Conservation (phyloP, 495 filamentous ascomycete species). For the Bombardia bombarda region DNA sequence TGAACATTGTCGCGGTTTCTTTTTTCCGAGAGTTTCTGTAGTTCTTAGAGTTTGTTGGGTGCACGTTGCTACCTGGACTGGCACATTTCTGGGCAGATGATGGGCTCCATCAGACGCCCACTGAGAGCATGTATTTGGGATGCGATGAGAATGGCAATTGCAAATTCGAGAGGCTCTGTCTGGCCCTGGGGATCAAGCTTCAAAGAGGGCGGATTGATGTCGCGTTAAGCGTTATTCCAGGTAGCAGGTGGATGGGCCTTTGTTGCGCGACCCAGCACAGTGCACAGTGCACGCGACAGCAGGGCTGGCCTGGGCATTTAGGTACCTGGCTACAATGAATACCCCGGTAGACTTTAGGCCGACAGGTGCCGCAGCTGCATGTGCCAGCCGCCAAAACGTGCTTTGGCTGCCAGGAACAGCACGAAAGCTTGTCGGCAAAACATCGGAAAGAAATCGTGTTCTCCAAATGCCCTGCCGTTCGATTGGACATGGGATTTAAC, state of each 20-base stretch:
- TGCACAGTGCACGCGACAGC: not conserved
- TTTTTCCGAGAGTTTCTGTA: no score
- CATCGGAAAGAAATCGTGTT: constrained; percentile 31
- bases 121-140: not conserved
- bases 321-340: no score
- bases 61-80: constrained; percentile 7
- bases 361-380: no score
- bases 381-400: no score
- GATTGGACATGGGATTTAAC: not conserved
- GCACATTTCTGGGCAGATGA: not conserved
- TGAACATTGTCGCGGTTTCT: constrained; percentile 62
- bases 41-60: no score
- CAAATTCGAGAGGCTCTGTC: not conserved
- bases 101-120: not conserved
- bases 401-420: no score
- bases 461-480: no score
- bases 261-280: not conserved
- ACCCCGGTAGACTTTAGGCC: no score
- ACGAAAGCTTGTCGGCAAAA: constrained; percentile 10
- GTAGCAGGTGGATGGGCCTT: not conserved
- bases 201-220: not conserved
- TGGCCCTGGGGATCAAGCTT: not conserved
- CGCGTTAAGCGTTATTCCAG: not conserved
- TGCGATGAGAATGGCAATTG: not conserved
- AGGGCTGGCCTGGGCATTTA: no score